Conservation (phyloP, 306 rosid species). For the Casuarina glauca region DNA sequence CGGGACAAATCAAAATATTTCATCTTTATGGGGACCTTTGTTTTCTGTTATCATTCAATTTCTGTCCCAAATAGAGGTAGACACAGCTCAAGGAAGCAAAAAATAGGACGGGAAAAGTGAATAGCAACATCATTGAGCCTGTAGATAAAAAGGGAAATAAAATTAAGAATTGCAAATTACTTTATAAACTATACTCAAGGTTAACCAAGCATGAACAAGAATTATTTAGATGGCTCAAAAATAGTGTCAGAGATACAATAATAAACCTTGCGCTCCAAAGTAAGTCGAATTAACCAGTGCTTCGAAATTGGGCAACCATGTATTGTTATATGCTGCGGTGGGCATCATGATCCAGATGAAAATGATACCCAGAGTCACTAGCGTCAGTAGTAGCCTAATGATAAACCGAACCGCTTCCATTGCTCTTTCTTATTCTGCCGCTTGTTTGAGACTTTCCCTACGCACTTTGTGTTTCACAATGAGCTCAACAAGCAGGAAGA, state of each 20-base stretch:
- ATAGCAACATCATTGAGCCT: conserved; percentile 34
- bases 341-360: conserved; percentile 43
- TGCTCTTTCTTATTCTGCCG: no score
- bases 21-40: background rate
- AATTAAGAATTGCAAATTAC: background rate
- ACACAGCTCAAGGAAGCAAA: conserved; percentile 39
- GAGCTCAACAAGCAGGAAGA: no score
- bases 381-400: conserved; percentile 25
- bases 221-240: no score
- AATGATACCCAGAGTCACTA: conserved; percentile 24
- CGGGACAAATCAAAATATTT: no score
- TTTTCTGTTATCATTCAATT: conserved; percentile 3
- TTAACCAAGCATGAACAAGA: no score
- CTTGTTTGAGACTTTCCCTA: no score
- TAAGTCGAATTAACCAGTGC: conserved; percentile 13
- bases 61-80: conserved; percentile 34
- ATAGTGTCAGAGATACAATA: background rate
- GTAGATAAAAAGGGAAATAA: background rate
- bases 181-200: no score
- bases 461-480: no score
- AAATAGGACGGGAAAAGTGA: conserved; percentile 41
- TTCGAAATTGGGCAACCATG: conserved; percentile 28
- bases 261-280: conserved; percentile 42
- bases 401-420: conserved; percentile 12
- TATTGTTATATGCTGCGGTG: conserved; percentile 26